These are phyloP conservation scores for Candida labiduridarum DNA, from an alignment of 1,139 yeast genomes.

Conservation along the genomic window DNA sequence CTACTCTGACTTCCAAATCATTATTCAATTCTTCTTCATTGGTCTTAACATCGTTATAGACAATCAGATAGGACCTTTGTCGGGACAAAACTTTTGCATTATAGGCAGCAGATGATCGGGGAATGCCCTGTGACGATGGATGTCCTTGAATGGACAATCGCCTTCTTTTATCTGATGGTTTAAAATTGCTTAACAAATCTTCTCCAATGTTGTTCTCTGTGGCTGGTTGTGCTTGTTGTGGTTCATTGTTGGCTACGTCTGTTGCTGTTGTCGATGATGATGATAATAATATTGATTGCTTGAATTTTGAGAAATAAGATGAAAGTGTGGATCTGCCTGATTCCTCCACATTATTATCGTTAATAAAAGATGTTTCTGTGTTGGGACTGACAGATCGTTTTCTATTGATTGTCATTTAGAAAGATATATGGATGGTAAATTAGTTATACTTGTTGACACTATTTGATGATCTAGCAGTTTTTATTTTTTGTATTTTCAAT, in stretches of 20 bases:
- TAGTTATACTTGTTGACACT: neutral
- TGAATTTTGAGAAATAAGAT: slow-evolving; percentile 4
- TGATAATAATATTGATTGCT: slow-evolving; percentile 3
- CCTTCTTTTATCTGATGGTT: slow-evolving; percentile 31
- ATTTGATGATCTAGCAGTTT: neutral
- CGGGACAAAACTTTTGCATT: slow-evolving; percentile 17
- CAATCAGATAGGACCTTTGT: slow-evolving; percentile 25
- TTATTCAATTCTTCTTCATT: slow-evolving; percentile 29
- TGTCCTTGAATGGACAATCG: slow-evolving; percentile 31
- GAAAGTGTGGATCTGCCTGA: neutral
- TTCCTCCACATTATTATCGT: neutral
- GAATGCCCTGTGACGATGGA: slow-evolving; percentile 25
- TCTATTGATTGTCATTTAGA: slow-evolving; percentile 5
- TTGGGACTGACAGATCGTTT: slow-evolving; percentile 21
- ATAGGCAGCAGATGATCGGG: slow-evolving; percentile 28
- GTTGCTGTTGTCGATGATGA: neutral
- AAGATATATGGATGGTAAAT: neutral
- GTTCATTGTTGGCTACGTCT: slow-evolving; percentile 1
- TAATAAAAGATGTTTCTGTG: slow-evolving; percentile 7
- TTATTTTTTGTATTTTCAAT: neutral
- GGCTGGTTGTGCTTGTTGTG: slow-evolving; percentile 4
- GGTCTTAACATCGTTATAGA: slow-evolving; percentile 25
- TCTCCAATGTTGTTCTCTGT: slow-evolving; percentile 11
- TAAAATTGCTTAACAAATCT: slow-evolving; percentile 23
- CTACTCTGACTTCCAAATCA: slow-evolving; percentile 32